Evolutionary conservation across 306 rosid genomes (phyloP).

Genomic region (Dicorynia guianensis): DNA sequence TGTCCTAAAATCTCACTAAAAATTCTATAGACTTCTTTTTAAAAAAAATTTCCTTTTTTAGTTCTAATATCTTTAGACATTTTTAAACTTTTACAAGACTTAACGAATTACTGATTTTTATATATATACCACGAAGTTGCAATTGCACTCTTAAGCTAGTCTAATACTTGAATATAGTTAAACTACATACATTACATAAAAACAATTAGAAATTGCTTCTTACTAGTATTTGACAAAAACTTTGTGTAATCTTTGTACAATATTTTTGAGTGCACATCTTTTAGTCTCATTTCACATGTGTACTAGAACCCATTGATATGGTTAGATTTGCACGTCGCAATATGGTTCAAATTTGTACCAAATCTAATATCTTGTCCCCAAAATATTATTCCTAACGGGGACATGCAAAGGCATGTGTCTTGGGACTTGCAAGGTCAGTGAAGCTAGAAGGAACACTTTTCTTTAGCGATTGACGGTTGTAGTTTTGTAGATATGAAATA

Average conservation of each 20-base stretch:
- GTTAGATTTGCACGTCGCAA: background rate
- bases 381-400: too few relatives aligned
- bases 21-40: too few relatives aligned
- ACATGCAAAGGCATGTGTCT: background rate
- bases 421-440: background rate
- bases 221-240: too few relatives aligned
- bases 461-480: background rate
- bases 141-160: too few relatives aligned
- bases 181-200: too few relatives aligned
- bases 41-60: too few relatives aligned
- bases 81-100: background rate
- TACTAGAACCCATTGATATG: slow-evolving; percentile 9
- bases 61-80: background rate
- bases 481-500: background rate
- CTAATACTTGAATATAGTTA: too few relatives aligned
- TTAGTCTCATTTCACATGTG: background rate
- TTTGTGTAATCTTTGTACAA: too few relatives aligned
- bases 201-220: too few relatives aligned
- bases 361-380: too few relatives aligned
- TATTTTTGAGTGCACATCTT: too few relatives aligned
- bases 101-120: background rate
- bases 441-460: background rate
- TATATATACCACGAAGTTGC: too few relatives aligned
- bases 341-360: background rate
- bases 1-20: background rate